Evolutionary conservation across 257 asterid genomes (phyloP).

Genomic region (Datura wrightii): DNA sequence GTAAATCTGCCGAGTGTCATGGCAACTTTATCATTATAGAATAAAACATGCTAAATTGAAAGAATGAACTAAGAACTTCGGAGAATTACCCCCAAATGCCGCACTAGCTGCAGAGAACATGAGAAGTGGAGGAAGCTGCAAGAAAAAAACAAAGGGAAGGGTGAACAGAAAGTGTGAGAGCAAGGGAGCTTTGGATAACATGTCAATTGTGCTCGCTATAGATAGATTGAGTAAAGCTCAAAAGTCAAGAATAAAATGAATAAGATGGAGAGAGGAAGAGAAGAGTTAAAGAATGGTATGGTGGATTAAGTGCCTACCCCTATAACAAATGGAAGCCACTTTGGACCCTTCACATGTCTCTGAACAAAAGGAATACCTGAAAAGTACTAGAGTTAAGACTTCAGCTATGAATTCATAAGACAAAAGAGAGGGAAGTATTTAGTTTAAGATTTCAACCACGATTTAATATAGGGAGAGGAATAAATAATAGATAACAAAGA

Average conservation of each 20-base stretch:
- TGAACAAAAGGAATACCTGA: slow-evolving; percentile 71
- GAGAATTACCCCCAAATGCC: slow-evolving; percentile 80
- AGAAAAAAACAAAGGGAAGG: slow-evolving; percentile 30
- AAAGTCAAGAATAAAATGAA: slow-evolving; percentile 5
- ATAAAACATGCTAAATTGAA: neutral
- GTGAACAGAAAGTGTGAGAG: neutral
- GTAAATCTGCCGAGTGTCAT: neutral
- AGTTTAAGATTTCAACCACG: neutral
- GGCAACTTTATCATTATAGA: neutral
- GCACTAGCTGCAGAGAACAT: slow-evolving; percentile 84
- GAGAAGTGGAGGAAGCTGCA: slow-evolving; percentile 71
- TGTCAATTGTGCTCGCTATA: neutral
- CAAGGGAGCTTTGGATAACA: neutral
- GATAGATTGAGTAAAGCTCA: neutral
- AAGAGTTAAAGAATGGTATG: neutral
- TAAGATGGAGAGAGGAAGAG: neutral
- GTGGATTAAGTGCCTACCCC: slow-evolving; percentile 52
- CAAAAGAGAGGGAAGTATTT: neutral
- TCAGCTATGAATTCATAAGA: neutral
- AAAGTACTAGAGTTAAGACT: slow-evolving; percentile 14
- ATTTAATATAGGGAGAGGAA: slow-evolving; percentile 5
- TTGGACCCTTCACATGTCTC: slow-evolving; percentile 69
- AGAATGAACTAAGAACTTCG: neutral
- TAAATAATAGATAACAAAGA: neutral
- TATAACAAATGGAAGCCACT: slow-evolving; percentile 71